These are phyloP conservation scores for Crucibulum laeve DNA, from an alignment of 768 basidiomycete species.

Conservation along the genomic window DNA sequence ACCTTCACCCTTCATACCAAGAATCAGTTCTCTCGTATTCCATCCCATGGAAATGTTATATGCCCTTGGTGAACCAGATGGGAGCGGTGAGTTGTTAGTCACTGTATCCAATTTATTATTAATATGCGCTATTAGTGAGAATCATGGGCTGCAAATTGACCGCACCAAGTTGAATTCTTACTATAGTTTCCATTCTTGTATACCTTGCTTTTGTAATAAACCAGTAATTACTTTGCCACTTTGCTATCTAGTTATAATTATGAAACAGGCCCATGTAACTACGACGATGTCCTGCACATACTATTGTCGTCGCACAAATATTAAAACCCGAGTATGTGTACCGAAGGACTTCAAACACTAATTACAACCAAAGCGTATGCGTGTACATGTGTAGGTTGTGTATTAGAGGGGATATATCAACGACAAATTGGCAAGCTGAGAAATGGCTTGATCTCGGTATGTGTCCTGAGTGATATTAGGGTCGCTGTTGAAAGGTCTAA, in stretches of 20 bases:
- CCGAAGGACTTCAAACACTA: no score
- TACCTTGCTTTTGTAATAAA: neutral
- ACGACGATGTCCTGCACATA: no score
- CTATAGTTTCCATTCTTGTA: neutral
- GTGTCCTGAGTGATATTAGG: neutral
- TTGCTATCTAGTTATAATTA: neutral
- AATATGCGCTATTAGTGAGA: no score
- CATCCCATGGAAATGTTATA: slow-evolving; percentile 87
- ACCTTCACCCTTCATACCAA: slow-evolving; percentile 57
- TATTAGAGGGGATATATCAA: neutral
- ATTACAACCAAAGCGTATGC: no score
- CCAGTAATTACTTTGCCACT: neutral
- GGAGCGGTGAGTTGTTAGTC: slow-evolving; percentile 45
- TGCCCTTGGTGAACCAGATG: slow-evolving; percentile 70
- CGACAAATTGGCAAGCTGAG: neutral
- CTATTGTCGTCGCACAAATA: no score
- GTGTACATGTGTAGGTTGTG: no score
- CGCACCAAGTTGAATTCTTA: slow-evolving; percentile 3
- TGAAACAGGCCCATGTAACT: no score
- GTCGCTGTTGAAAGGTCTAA: slow-evolving; percentile 13
- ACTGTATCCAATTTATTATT: no score
- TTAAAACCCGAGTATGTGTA: no score
- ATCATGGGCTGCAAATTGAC: slow-evolving; percentile 58
- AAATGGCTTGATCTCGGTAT: neutral
- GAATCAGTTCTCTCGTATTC: slow-evolving; percentile 65